Evolutionary conservation across 1,139 yeast species (phyloP), one percentile per base, ranked within the genome.

Genomic region (Saccharomyces hybrid): DNA sequence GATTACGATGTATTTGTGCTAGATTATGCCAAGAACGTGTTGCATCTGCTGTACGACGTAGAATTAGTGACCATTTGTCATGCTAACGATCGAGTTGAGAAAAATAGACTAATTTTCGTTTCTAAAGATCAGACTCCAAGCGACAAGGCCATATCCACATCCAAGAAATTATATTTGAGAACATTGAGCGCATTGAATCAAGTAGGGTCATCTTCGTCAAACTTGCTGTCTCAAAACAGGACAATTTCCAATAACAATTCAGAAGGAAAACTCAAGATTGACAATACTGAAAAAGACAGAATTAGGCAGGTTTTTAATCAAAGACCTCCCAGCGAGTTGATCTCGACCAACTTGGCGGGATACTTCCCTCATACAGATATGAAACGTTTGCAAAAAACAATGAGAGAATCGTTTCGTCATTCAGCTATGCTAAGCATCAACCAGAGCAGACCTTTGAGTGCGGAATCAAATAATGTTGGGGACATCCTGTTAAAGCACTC

Each of bases 251-350:
- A 25, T 20, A 47, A 25, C 34, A 41, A 16, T 23, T 3, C 42
- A 7, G 42, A 14, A 34, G 42, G 42, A 3, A 34, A 34, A 14
- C 42, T 34, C 42, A 4, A 3, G 42, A 34, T 34, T 34, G 42
- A 34, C 42, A 34, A 34, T 34, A 55, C 61, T 49, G 54, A 56
- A 29, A 63, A 66, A 51, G 64, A 62, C 55, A 52, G 65, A 59
- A 55, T 73, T 76, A 71, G 78, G 80, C 79, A 79, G 57, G 80
- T 88, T 59, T 85, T 86, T 66, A 95, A 95, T 14, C 96, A 89
- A 66, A 77, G 98, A 64, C 99, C 99, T 9, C 93, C 97, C 1
- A 85, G 95, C 59, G 96, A 90, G 67, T 79, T 89, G 64, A 93
- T 93, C 60, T 88, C 96, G 1, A 84, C 93, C 11, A 90, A 93